Percentiles rank a stretch among this genome's conserved stretches.
Conservation (phyloP, 345 rosid genomes). For the Eucalyptus leucophloia region DNA sequence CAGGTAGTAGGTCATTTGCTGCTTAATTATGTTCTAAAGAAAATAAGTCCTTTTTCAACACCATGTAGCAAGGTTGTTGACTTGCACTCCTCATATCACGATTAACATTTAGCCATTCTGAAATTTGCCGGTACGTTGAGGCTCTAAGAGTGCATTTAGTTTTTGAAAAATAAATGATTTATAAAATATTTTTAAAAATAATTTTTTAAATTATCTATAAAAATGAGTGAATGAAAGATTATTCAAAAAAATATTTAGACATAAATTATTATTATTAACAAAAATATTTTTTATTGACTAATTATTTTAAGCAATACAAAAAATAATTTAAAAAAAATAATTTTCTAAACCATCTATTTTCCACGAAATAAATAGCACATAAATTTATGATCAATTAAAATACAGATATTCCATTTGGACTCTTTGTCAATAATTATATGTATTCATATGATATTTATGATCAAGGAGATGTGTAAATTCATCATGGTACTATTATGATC, state of each 20-base stretch:
- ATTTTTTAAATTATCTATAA: no score
- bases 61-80: not conserved
- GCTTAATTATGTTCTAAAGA: not conserved
- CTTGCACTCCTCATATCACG: not conserved
- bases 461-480: not conserved
- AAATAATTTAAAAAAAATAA: no score
- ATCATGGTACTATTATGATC: not conserved
- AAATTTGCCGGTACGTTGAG: no score
- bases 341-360: no score
- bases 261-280: no score
- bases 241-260: no score
- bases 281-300: not conserved
- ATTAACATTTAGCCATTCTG: not conserved
- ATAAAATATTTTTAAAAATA: no score
- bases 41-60: not conserved
- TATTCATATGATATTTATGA: not conserved
- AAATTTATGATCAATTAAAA: not conserved
- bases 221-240: no score
- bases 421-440: not conserved
- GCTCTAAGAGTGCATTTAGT: no score
- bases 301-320: not conserved
- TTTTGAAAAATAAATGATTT: no score
- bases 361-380: not conserved
- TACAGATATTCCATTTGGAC: not conserved
- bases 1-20: constrained; percentile 23